Conservation (phyloP, 306 rosid genomes). For the Dalbergia cochinchinensis region DNA sequence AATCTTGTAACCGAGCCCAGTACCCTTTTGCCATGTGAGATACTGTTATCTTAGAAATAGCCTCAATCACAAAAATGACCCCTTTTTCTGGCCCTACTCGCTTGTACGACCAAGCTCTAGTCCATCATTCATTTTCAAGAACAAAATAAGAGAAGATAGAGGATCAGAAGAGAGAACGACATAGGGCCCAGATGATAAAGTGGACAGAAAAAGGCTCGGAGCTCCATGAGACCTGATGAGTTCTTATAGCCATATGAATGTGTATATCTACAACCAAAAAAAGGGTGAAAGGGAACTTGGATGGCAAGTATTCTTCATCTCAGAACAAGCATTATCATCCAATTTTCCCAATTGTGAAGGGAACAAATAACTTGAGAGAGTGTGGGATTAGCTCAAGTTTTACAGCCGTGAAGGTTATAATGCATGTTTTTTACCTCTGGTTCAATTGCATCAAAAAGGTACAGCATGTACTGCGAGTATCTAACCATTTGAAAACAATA, state of each 20-base stretch:
- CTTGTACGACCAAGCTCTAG: not conserved
- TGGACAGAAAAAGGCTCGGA: no score
- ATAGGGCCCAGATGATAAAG: no score
- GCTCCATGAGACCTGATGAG: no score
- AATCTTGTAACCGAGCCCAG: not conserved
- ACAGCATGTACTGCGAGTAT: no score
- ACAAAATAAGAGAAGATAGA: not conserved
- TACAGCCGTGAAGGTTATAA: not conserved
- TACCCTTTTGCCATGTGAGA: not conserved
- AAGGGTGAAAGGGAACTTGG: not conserved
- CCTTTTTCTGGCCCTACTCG: not conserved
- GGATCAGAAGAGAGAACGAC: no score
- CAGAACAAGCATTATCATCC: not conserved
- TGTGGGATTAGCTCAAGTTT: not conserved
- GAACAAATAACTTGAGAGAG: not conserved
- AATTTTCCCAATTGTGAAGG: not conserved
- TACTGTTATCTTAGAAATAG: no score
- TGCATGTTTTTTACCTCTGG: not conserved
- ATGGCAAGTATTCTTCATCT: not conserved
- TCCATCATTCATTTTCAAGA: not conserved
- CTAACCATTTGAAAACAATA: no score
- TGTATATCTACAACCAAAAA: not conserved
- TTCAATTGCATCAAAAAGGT: no score
- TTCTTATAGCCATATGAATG: not conserved
- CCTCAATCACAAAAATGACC: not conserved